Base-by-base conservation (phyloP, 164 flowering plant species). In the Berberis thunbergii region DNA sequence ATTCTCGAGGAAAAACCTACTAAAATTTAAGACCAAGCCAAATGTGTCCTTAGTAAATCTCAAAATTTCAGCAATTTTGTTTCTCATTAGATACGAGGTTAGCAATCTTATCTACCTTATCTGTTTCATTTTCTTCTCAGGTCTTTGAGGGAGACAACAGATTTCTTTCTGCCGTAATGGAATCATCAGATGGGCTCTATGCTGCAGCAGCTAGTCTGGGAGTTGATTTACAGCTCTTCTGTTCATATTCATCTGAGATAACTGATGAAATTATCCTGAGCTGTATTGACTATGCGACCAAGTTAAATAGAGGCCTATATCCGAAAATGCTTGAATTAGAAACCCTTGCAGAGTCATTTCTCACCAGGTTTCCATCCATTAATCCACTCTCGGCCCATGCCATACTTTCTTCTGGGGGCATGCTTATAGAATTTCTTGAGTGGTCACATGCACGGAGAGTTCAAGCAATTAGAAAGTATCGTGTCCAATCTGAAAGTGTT, bases 371-470 rank as follows among this genome's bases (percentile, higher is more conserved):
- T 71, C 94, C 97, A 64, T 91, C 97, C 41, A 75, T 95, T 45
- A 91, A 95, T 83, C 83, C 96, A 26, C 85, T 95, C 67, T 79
- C 91, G 61, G 96, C 97, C 60, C 97, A 89, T 76, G 89, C 89
- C 58, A 85, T 95, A 66, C 71, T 91, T 45, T 89, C 96, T 62
- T 77, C 84, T 59, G 91, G 73, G 44, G 76, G 72, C 56, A 48
- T n/a, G 12, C 86, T 91, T 26, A 58, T 57, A 40, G 83, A 86
- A 38, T 87, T 86, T 73, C 75, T 95, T 65, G 81, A 78, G 65
- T 77, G 76, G 75, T 63, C 94, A 43, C 73, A 60, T 60, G 85
- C 80, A 26, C 58, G 57, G 56, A 83, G 87, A 80, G 68, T 80
- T 65, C 69, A 6, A 64, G 78, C 78, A 59, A 60, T 82, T 49